Conservation (phyloP, 2,329 filamentous ascomycete genomes). For the Trichoderma gracile region DNA sequence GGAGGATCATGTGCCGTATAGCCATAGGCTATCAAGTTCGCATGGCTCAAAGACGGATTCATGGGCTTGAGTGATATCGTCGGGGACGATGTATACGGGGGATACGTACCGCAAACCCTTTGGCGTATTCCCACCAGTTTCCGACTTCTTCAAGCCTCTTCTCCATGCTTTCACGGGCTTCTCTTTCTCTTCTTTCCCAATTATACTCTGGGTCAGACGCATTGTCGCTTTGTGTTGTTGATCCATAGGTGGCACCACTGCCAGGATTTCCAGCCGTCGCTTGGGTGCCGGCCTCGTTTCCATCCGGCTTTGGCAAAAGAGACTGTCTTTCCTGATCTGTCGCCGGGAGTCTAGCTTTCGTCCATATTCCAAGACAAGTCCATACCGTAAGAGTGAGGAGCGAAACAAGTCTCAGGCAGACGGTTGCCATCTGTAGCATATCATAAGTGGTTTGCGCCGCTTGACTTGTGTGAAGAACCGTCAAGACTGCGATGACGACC, state of each 20-base stretch:
- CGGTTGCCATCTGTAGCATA: conserved; percentile 32
- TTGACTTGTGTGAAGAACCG: conserved; percentile 23
- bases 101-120: conserved; percentile 61
- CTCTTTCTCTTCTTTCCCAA: conserved; percentile 55
- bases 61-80: too few relatives aligned
- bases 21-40: too few relatives aligned
- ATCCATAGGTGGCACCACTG: conserved; percentile 44
- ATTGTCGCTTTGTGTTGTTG: conserved; percentile 43
- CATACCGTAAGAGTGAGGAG: conserved; percentile 38
- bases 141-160: conserved; percentile 73
- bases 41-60: too few relatives aligned
- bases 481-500: conserved; percentile 43
- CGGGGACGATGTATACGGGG: not conserved
- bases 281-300: not conserved
- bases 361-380: conserved; percentile 32
- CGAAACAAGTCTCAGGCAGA: conserved; percentile 28
- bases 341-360: conserved; percentile 31
- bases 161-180: conserved; percentile 59
- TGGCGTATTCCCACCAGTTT: conserved; percentile 75
- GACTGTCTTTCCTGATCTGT: conserved; percentile 61
- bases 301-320: conserved; percentile 47
- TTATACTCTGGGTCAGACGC: conserved; percentile 50
- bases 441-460: conserved; percentile 27
- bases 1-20: not conserved
- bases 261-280: conserved; percentile 28